These are phyloP conservation scores for Fraxinus latifolia DNA, from an alignment of 305 asterid genomes.

Conservation along the genomic window DNA sequence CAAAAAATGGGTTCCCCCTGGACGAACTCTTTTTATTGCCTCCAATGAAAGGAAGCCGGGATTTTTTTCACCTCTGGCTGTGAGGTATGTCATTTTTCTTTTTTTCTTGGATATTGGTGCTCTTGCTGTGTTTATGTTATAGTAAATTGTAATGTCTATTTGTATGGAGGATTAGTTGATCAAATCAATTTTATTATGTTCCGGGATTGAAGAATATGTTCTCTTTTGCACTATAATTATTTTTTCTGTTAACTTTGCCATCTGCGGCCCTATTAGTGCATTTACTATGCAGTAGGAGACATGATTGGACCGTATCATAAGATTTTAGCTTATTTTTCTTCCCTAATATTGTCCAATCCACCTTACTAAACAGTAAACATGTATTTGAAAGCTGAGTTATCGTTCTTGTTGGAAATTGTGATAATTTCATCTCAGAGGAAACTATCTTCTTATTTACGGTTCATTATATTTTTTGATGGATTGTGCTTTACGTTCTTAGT, in stretches of 20 bases:
- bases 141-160: background rate
- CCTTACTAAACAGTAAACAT: background rate
- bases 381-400: background rate
- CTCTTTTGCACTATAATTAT: background rate
- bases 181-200: background rate
- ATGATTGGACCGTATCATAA: background rate
- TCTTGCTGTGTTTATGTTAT: constrained; percentile 3
- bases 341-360: background rate
- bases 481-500: background rate
- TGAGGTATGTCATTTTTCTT: constrained; percentile 38
- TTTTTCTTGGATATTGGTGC: background rate
- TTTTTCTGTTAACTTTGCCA: background rate
- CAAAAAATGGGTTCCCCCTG: constrained; percentile 75
- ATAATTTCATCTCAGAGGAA: background rate
- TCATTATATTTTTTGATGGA: background rate
- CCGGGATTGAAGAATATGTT: background rate
- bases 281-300: background rate
- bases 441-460: background rate
- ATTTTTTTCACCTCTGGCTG: constrained; percentile 72
- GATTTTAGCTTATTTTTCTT: background rate
- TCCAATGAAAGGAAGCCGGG: constrained; percentile 82
- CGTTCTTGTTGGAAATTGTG: background rate
- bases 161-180: background rate
- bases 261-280: background rate
- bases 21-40: constrained; percentile 79